These are phyloP conservation scores for Artomyces pyxidatus DNA, from an alignment of 768 basidiomycete genomes.

Conservation along the genomic window DNA sequence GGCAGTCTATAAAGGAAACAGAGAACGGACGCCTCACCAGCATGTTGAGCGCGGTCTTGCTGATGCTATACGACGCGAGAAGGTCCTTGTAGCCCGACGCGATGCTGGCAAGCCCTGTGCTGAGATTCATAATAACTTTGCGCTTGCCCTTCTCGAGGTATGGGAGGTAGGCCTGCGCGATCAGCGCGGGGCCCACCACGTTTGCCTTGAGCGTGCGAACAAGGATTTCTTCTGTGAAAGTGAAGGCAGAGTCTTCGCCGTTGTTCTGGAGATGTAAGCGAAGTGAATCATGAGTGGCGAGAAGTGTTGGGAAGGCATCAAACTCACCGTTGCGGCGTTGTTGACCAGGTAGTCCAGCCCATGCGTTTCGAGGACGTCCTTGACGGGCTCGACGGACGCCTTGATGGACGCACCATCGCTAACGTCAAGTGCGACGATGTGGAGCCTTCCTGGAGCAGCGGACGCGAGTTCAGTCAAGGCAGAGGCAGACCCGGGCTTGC, in stretches of 20 bases:
- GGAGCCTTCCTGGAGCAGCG: conserved; percentile 22
- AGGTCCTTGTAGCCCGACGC: conserved; percentile 21
- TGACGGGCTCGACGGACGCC: conserved; percentile 17
- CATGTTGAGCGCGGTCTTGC: conserved; percentile 34
- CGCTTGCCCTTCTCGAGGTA: conserved; percentile 24
- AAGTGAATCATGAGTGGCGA: neutral
- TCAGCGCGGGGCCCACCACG: conserved; percentile 27
- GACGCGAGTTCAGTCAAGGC: conserved; percentile 17
- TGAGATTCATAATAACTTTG: conserved; percentile 29
- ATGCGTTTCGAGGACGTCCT: conserved; percentile 18
- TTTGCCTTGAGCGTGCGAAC: conserved; percentile 23
- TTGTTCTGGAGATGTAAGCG: conserved; percentile 12
- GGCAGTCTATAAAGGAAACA: too few relatives aligned
- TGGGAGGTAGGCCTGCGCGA: conserved; percentile 26
- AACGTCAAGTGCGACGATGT: conserved; percentile 27
- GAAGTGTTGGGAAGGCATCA: neutral
- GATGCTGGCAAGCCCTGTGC: conserved; percentile 27
- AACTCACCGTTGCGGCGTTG: conserved; percentile 30
- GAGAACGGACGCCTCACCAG: conserved; percentile 21
- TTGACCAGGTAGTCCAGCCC: conserved; percentile 34
- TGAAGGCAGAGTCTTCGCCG: conserved; percentile 23
- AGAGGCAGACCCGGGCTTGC: conserved; percentile 19
- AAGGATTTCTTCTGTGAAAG: conserved; percentile 18
- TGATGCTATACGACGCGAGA: conserved; percentile 28
- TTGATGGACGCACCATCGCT: conserved; percentile 20